Percentiles rank a stretch among this genome's conserved stretches.
Conservation (phyloP, 164 flowering plant species). For the Tetrastigma voinierianum region DNA sequence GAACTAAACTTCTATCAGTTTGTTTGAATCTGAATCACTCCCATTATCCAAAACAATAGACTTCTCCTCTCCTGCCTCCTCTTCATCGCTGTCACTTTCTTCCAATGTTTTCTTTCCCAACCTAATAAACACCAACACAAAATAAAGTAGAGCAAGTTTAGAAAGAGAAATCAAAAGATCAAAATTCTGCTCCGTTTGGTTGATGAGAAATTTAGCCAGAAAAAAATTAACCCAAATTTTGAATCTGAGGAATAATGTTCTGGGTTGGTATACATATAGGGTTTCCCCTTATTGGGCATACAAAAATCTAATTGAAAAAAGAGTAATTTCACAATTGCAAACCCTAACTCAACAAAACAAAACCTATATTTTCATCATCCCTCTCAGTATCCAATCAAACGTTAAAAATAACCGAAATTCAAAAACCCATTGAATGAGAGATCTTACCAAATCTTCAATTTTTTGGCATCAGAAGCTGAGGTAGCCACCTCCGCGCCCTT, state of each 20-base stretch:
- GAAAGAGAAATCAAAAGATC: background rate
- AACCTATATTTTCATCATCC: no score
- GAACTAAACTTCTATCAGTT: slow-evolving; percentile 52
- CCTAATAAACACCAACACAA: slow-evolving; percentile 38
- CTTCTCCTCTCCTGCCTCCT: slow-evolving; percentile 45
- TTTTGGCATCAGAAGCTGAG: slow-evolving; percentile 40
- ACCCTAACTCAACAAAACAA: background rate
- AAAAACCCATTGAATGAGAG: background rate
- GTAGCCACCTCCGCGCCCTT: slow-evolving; percentile 39
- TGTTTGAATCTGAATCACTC: slow-evolving; percentile 32
- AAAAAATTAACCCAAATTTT: background rate
- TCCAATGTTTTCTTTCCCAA: slow-evolving; percentile 62
- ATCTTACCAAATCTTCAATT: slow-evolving; percentile 74
- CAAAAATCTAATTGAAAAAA: no score
- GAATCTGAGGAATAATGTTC: no score
- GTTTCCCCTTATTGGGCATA: no score
- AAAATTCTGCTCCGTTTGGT: background rate
- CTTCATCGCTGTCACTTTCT: slow-evolving; percentile 59
- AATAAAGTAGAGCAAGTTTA: background rate
- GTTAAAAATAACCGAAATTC: background rate
- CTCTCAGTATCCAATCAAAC: background rate
- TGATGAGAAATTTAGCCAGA: background rate
- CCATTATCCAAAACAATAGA: slow-evolving; percentile 53
- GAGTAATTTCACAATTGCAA: background rate
- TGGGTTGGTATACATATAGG: no score